These are phyloP conservation scores for Antrodiella citrinella DNA, from an alignment of 768 basidiomycete genomes.

Conservation along the genomic window DNA sequence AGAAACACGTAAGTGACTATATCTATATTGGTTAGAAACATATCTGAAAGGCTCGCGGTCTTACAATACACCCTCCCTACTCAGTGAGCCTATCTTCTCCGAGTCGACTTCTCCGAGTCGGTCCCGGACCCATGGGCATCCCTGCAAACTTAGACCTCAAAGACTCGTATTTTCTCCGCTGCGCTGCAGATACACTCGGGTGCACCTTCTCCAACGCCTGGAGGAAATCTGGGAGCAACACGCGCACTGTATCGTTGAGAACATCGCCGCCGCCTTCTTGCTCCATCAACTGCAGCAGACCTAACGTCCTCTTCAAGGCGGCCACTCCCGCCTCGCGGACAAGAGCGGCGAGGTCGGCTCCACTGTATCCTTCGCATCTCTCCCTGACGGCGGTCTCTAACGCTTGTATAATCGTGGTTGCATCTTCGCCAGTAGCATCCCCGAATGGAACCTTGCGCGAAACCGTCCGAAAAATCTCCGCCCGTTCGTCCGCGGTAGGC, in stretches of 20 bases:
- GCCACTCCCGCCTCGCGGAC: slow-evolving; percentile 85
- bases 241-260: slow-evolving; percentile 27
- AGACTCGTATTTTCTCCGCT: slow-evolving; percentile 77
- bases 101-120: too few relatives aligned
- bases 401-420: slow-evolving; percentile 9
- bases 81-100: too few relatives aligned
- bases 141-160: slow-evolving; percentile 81
- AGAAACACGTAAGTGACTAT: too few relatives aligned
- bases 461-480: slow-evolving; percentile 78
- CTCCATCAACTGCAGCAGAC: slow-evolving; percentile 58
- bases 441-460: slow-evolving; percentile 63
- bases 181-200: slow-evolving; percentile 77
- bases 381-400: slow-evolving; percentile 46
- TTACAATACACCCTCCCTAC: too few relatives aligned
- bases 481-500: slow-evolving; percentile 63
- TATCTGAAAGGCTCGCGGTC: too few relatives aligned
- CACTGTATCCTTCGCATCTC: slow-evolving; percentile 81
- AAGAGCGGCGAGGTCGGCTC: slow-evolving; percentile 83
- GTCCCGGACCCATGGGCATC: too few relatives aligned
- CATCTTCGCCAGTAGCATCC: slow-evolving; percentile 22
- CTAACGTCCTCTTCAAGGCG: slow-evolving; percentile 65
- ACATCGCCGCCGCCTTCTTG: slow-evolving; percentile 12
- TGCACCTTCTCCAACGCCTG: slow-evolving; percentile 71
- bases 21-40: too few relatives aligned
- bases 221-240: slow-evolving; percentile 62